Evolutionary conservation across 768 basidiomycete genomes (phyloP).

Genomic region (Leccinellum luteum): DNA sequence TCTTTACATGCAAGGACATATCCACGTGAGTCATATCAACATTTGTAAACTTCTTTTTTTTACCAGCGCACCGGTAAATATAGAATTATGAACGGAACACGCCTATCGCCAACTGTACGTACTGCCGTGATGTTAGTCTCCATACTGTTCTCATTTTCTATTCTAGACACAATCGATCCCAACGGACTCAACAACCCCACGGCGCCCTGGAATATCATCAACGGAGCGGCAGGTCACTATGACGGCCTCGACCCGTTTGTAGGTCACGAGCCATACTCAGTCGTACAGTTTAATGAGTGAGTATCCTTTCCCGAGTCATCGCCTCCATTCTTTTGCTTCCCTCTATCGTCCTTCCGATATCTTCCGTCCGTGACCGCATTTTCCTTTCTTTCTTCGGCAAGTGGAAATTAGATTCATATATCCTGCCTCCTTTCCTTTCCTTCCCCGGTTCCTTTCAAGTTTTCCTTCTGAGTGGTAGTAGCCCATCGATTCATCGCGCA

Average conservation of each 20-base stretch:
- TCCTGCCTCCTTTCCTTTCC: no score
- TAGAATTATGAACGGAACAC: constrained; percentile 28
- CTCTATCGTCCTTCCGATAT: no score
- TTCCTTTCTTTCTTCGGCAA: background rate
- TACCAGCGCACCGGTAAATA: background rate
- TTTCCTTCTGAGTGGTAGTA: no score
- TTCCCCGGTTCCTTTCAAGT: no score
- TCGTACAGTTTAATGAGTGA: constrained; percentile 12
- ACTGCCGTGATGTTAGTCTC: background rate
- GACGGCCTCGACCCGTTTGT: constrained; percentile 25
- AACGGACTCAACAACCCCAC: constrained; percentile 24
- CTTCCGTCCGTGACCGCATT: no score
- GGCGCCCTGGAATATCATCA: constrained; percentile 29
- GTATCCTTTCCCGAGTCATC: background rate
- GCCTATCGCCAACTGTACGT: constrained; percentile 26
- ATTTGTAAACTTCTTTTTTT: background rate
- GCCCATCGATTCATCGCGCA: no score
- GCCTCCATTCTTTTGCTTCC: background rate
- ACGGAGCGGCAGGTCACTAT: constrained; percentile 28
- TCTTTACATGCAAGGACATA: constrained; percentile 29
- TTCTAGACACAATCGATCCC: constrained; percentile 19
- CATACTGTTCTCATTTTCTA: no score
- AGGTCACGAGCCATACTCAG: background rate
- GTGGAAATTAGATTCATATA: no score
- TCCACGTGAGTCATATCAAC: constrained; percentile 15